Evolutionary conservation across 1,284 basidiomycete genomes (phyloP), one percentile per base, ranked within the genome.

Genomic region (Papiliotrema nemorosa): DNA sequence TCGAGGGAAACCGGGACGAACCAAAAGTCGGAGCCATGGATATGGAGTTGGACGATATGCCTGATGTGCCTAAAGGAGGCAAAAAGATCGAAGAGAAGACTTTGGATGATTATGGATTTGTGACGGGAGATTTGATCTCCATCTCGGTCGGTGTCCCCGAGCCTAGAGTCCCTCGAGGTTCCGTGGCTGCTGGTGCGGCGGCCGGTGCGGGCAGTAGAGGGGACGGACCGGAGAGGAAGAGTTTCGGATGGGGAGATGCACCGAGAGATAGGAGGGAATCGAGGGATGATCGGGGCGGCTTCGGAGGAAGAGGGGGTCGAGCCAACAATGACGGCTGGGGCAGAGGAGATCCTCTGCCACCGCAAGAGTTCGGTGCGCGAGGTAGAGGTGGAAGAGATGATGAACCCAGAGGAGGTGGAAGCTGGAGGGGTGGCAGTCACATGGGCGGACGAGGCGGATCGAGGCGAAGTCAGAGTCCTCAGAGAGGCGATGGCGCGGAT

Each of bases 91-190:
- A 66, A 3, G 70, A 73, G 44, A 67, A 67, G 59, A 64, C 63
- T 3, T 50, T 73, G 45, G 67, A 70, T 43, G 60, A 47, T 9
- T 71, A 70, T 41, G 70, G 66, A 10, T 73, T 67, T 53, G 44
- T 67, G 20, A 69, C 63, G 5, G 70, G 70, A 20, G 70, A 73
- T 49, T 47, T 70, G 31, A 43, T 73, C n/a, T 63, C 59, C 21
- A 59, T 73, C 2, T 57, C 53, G 3, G 43, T 73, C 13, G 40
- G 54, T 41, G 53, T 70, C 1, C 70, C 70, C 13, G 67, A 69
- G 44, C 65, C 69, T 31, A 64, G 18, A 24, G 24, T 20, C n/a
- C 10, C 40, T 13, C 7, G 31, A 12, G 49, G 34, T 21, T n/a
- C n/a, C n/a, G n/a, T n/a, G n/a, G n/a, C n/a, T n/a, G 49, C 49